These are phyloP conservation scores for Globisporangium paroecandrum DNA, from an alignment of 352 stramenopile genomes.

Conservation along the genomic window DNA sequence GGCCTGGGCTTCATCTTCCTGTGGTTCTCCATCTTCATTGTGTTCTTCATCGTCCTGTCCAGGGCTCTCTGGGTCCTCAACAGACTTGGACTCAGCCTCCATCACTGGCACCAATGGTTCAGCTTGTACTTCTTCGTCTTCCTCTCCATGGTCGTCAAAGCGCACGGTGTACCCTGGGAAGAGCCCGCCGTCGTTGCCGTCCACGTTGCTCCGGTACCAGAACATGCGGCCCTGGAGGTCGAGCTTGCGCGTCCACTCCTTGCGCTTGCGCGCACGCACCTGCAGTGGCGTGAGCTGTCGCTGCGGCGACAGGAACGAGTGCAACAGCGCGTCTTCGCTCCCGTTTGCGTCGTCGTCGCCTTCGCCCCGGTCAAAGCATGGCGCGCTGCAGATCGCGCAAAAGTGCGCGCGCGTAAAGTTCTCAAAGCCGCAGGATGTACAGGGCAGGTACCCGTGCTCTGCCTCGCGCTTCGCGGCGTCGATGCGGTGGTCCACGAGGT, in stretches of 20 bases:
- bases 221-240: conserved; percentile 54
- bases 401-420: conserved; percentile 10
- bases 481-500: conserved; percentile 13
- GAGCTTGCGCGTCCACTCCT: conserved; percentile 53
- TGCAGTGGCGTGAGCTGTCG: neutral
- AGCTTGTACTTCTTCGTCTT: neutral
- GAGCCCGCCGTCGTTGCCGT: neutral
- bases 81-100: neutral
- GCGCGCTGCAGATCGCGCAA: conserved; percentile 9
- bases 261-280: conserved; percentile 23
- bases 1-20: neutral
- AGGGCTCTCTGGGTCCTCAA: neutral
- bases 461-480: conserved; percentile 13
- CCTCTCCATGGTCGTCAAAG: neutral
- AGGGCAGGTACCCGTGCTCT: conserved; percentile 2
- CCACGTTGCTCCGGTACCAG: conserved; percentile 38
- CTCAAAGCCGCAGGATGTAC: neutral
- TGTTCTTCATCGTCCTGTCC: neutral
- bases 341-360: conserved; percentile 61
- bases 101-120: neutral
- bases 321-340: conserved; percentile 90
- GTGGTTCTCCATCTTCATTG: neutral
- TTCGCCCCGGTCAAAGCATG: neutral
- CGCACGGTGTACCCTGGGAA: conserved; percentile 2
- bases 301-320: conserved; percentile 53